Conservation (phyloP, 75 land plant species). For the Pseudotsuga menziesii region DNA sequence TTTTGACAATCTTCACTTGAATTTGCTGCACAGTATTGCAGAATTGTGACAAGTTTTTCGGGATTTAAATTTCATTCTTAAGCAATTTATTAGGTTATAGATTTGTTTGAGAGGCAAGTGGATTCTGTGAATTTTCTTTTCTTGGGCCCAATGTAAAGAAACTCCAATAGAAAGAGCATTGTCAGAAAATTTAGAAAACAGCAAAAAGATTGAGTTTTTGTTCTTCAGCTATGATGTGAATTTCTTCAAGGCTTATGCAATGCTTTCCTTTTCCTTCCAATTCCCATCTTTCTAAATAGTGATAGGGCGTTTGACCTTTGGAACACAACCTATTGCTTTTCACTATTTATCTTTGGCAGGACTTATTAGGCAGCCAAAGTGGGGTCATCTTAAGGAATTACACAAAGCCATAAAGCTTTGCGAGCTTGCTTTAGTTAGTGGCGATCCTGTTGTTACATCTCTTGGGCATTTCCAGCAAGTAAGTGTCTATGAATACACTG, state of each 20-base stretch:
- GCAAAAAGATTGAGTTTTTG: background rate
- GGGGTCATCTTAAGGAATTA: conserved; percentile 43
- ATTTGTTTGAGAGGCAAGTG: background rate
- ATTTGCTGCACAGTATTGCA: background rate
- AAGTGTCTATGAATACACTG: background rate
- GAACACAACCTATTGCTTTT: background rate
- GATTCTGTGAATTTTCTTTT: background rate
- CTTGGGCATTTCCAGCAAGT: conserved; percentile 64
- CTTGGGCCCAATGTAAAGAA: background rate
- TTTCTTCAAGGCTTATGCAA: background rate
- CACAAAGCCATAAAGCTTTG: conserved; percentile 60
- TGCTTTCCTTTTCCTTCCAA: background rate
- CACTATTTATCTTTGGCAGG: conserved; percentile 22
- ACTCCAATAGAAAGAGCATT: background rate
- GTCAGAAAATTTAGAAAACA: background rate
- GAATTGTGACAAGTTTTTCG: background rate
- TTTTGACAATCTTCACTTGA: background rate
- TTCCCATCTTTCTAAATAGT: background rate
- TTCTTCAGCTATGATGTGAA: background rate
- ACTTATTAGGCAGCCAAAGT: conserved; percentile 52
- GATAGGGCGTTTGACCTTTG: background rate
- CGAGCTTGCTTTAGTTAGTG: conserved; percentile 52
- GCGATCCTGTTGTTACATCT: conserved; percentile 28
- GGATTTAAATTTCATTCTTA: background rate
- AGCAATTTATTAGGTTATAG: background rate